These are phyloP conservation scores for Calonectria henricotiae DNA, from an alignment of 2,329 filamentous ascomycete species.

Conservation along the genomic window DNA sequence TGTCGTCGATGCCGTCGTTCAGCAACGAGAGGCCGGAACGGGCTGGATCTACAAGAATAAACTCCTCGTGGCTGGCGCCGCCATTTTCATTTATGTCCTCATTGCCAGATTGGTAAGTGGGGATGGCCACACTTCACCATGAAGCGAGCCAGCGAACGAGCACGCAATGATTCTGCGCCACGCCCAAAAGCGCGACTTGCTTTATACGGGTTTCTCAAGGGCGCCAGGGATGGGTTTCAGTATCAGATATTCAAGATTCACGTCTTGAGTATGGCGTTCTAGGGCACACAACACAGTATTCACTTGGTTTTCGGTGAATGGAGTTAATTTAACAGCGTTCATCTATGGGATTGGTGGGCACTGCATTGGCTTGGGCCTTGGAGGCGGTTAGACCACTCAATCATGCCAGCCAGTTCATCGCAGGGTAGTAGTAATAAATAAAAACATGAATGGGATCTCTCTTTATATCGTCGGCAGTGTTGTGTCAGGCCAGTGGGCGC, in stretches of 20 bases:
- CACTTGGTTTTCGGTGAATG: constrained; percentile 34
- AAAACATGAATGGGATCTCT: constrained; percentile 1
- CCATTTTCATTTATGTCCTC: constrained; percentile 87
- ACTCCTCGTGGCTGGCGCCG: constrained; percentile 78
- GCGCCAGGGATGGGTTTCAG: constrained; percentile 33
- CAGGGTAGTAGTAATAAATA: constrained; percentile 20
- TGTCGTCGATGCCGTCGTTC: constrained; percentile 84
- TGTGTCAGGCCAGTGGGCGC: not conserved
- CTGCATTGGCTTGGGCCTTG: constrained; percentile 16
- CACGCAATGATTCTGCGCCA: constrained; percentile 18
- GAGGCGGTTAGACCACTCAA: constrained; percentile 26
- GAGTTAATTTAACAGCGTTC: constrained; percentile 32
- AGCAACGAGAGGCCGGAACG: constrained; percentile 84
- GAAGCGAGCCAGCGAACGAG: constrained; percentile 16
- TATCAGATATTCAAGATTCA: constrained; percentile 48
- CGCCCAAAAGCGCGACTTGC: constrained; percentile 12
- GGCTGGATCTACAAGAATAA: constrained; percentile 89
- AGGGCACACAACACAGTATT: constrained; percentile 41
- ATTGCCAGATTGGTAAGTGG: constrained; percentile 81
- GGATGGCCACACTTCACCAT: constrained; percentile 50
- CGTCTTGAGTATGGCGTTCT: constrained; percentile 50
- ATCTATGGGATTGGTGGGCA: constrained; percentile 25
- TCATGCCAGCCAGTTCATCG: constrained; percentile 16
- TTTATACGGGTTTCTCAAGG: constrained; percentile 29
- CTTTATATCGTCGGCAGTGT: not conserved